Percentiles rank a stretch among this genome's conserved stretches.
These are phyloP conservation scores for Pestalotiopsis fici DNA, from an alignment of 2,329 filamentous ascomycete genomes.

Conservation along the genomic window DNA sequence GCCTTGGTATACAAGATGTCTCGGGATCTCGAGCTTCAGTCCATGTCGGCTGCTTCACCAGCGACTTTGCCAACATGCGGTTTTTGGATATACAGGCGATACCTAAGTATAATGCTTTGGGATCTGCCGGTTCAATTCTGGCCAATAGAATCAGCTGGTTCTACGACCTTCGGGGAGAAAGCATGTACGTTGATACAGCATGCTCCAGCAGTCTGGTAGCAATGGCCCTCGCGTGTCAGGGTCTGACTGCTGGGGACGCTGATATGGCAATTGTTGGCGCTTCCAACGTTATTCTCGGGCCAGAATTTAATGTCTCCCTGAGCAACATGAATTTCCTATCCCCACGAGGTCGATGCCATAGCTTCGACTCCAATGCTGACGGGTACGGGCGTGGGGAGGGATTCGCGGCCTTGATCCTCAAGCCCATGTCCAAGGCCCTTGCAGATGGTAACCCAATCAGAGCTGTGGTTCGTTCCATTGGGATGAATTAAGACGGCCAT, in stretches of 20 bases:
- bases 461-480: conserved; percentile 26
- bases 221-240: conserved; percentile 18
- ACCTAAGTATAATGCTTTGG: conserved; percentile 27
- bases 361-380: conserved; percentile 8
- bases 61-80: conserved; percentile 11
- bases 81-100: conserved; percentile 8
- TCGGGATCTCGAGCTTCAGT: conserved; percentile 12
- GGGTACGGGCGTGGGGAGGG: conserved; percentile 46
- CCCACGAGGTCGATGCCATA: conserved; percentile 24
- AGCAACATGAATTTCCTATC: conserved; percentile 32
- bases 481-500: conserved; percentile 17
- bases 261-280: no score
- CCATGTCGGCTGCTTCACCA: conserved; percentile 8
- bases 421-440: conserved; percentile 45
- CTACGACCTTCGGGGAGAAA: conserved; percentile 31
- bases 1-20: conserved; percentile 6
- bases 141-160: conserved; percentile 36
- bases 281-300: conserved; percentile 25
- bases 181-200: conserved; percentile 32
- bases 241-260: conserved; percentile 26
- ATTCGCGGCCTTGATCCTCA: conserved; percentile 47
- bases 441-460: conserved; percentile 32
- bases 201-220: conserved; percentile 31
- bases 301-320: conserved; percentile 15
- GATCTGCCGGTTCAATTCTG: conserved; percentile 22